Conservation (phyloP, 2,329 filamentous ascomycete genomes). For the Zymoseptoria brevis region DNA sequence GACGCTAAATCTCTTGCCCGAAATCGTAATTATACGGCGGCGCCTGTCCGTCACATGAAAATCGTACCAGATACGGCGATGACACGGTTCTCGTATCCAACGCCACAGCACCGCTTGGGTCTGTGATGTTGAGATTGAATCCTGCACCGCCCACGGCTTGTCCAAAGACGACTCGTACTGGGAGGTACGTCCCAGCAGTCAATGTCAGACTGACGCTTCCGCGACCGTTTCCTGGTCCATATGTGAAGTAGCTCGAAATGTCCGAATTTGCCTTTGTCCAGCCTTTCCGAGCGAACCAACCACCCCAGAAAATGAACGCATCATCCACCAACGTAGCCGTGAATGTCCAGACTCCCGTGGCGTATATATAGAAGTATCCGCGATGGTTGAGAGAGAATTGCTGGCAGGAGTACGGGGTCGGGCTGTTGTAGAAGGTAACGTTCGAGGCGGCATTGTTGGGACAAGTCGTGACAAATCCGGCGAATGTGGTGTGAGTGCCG, state of each 20-base stretch:
- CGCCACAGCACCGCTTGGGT: conserved; percentile 3
- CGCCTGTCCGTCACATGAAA: conserved; percentile 8
- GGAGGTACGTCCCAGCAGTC: conserved; percentile 1
- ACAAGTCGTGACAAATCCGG: conserved; percentile 2
- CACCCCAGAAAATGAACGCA: conserved; percentile 5
- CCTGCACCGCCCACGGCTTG: conserved; percentile 6
- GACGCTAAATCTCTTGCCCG: conserved; percentile 3
- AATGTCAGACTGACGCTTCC: background rate
- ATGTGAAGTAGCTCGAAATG: conserved; percentile 2
- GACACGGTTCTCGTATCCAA: conserved; percentile 3
- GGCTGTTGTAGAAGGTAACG: conserved; percentile 1
- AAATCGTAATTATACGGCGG: conserved; percentile 1
- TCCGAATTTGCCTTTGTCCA: conserved; percentile 9
- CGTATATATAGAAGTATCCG: conserved; percentile 8
- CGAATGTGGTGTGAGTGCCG: conserved; percentile 1
- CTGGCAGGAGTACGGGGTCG: conserved; percentile 1
- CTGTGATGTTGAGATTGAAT: conserved; percentile 2
- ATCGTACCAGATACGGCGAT: conserved; percentile 7
- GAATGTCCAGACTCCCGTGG: conserved; percentile 4
- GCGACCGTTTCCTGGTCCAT: background rate
- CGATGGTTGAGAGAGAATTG: conserved; percentile 10
- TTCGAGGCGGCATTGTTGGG: background rate
- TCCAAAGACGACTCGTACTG: conserved; percentile 5
- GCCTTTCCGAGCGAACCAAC: conserved; percentile 2
- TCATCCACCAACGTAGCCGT: conserved; percentile 5